Base-by-base conservation (phyloP, 441 rosid genomes). In the Arabidopsis lyrata region DNA sequence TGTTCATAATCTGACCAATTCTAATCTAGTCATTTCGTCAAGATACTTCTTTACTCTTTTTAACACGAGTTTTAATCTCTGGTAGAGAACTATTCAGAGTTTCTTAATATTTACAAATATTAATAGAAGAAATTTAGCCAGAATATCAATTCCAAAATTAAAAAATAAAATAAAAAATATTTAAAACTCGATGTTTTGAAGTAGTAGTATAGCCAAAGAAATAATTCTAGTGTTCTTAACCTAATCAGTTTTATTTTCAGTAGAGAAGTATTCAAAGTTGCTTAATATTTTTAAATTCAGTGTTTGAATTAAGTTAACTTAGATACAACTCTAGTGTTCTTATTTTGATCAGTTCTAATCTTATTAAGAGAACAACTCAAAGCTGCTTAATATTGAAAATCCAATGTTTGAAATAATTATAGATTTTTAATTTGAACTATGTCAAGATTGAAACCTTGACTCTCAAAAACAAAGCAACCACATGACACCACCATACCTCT, bases 381-480 rank as follows among this genome's bases (percentile, higher is more conserved):
- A 47, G 50, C 22, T 47, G 50, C 20, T 15, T 48, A 48, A 8
- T 3, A 48, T 48, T 48, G 13, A 48, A 48, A 49, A 2, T 20
- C 14, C 6, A 49, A 1, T 20, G 29, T 5, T 50, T 22, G 7
- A 49, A 1, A 20, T 49, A 11, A 20, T 49, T 49, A 49, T 15
- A 49, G 13, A 20, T 14, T 14, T 4, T 45, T 6, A 7, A 45
- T 15, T 6, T 45, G 5, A 55, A 55, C 22, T 4, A 55, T 55
- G 60, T 8, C 31, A 14, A 31, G 1, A 8, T 9, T 52, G 9
- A 52, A 31, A 31, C 12, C 1, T 55, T 29, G 38, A 55, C 15
- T 54, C 38, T 54, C 2, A 7, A 14, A 54, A 54, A 54, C 59
- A 54, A 54, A 29, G 59, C 36, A 54, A 54, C 14, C 8, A 52